Evolutionary conservation across 176 grass and related monocot genomes (phyloP).

Genomic region (Oryza glaberrima): DNA sequence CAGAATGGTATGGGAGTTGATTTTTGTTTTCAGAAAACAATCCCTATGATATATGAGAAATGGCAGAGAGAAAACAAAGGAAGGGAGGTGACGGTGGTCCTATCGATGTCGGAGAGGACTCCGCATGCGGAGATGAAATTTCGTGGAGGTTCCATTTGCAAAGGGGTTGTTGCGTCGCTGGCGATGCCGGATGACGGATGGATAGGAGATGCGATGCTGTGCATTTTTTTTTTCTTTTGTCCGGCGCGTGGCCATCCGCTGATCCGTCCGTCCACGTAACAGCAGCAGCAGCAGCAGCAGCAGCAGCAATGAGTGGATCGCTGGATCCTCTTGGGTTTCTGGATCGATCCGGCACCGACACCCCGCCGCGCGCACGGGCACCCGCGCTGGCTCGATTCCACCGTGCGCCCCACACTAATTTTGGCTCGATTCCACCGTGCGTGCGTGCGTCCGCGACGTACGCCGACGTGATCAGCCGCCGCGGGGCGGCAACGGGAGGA

Average conservation of each 20-base stretch:
- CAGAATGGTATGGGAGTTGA: neutral
- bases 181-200: neutral
- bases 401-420: no score
- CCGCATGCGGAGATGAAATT: conserved; percentile 25
- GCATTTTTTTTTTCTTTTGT: neutral
- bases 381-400: no score
- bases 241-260: neutral
- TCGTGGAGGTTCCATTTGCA: conserved; percentile 19
- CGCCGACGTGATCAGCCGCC: no score
- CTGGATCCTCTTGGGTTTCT: no score
- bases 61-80: neutral
- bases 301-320: no score
- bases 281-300: neutral
- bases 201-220: neutral
- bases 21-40: neutral
- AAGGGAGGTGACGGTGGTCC: conserved; percentile 3
- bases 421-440: no score
- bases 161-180: neutral
- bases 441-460: no score
- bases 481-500: no score
- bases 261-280: conserved; percentile 26
- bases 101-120: neutral
- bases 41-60: no score
- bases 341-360: no score
- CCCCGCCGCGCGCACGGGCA: no score